phyloP scores from a whole-genome alignment of 495 filamentous ascomycete species.

The Bryoglossum gracile region DNA sequence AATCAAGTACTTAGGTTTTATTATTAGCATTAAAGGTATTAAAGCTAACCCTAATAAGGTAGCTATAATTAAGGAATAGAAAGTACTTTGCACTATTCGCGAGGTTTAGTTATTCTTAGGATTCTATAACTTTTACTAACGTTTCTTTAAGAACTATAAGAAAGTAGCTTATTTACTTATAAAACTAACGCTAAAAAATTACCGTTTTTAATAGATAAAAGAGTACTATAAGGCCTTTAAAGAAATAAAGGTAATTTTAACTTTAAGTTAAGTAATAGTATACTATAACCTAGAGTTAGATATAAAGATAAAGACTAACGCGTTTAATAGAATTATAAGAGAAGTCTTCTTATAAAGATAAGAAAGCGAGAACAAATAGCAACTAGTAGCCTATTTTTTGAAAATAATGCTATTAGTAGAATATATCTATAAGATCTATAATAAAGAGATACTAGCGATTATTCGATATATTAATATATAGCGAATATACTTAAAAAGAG shows the following conservation, averaged over 20 bases:
- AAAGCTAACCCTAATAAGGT: conserved; percentile 15
- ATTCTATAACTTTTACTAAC: conserved; percentile 18
- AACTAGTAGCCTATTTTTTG: conserved; percentile 1
- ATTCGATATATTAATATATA: not conserved
- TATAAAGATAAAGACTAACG: not conserved
- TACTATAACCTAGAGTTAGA: not conserved
- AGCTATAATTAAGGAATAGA: conserved; percentile 11
- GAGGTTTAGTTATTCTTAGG: too few species aligned
- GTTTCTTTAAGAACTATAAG: conserved; percentile 15
- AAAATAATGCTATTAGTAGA: not conserved
- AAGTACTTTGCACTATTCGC: conserved; percentile 2
- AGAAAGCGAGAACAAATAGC: not conserved
- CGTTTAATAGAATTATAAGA: not conserved
- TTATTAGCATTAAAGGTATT: too few species aligned
- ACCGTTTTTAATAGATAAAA: not conserved
- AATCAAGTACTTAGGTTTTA: conserved; percentile 25
- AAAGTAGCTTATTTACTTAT: conserved; percentile 3
- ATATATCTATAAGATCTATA: not conserved
- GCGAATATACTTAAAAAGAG: too few species aligned
- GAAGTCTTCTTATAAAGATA: not conserved
- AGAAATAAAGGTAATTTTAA: too few species aligned
- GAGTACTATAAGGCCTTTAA: not conserved
- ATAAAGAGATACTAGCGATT: conserved; percentile 8
- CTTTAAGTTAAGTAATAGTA: not conserved
- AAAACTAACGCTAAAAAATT: conserved; percentile 11